A percentile compares a stretch with the other conserved stretches of the same genome.
These are phyloP conservation scores for Antarctomyces pellizariae DNA, from an alignment of 495 filamentous ascomycete species.

Conservation along the genomic window DNA sequence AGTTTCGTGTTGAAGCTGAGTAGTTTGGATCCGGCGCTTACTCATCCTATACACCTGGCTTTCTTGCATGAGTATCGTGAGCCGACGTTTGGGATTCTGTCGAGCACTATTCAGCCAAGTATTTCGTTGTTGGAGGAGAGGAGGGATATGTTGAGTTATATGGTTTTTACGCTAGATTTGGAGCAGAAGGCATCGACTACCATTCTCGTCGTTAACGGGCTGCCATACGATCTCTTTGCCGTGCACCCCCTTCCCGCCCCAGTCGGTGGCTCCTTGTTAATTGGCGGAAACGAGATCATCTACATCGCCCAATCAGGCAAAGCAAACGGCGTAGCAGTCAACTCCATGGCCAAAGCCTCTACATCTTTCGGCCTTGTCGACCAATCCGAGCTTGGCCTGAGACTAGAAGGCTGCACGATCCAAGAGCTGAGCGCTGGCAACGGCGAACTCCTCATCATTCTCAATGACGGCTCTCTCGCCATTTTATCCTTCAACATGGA, in stretches of 20 bases:
- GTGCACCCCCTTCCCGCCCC: constrained; percentile 67
- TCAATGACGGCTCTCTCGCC: constrained; percentile 51
- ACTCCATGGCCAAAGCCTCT: constrained; percentile 55
- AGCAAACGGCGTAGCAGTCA: constrained; percentile 82
- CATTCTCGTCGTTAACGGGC: constrained; percentile 56
- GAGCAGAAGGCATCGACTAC: constrained; percentile 86
- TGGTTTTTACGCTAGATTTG: constrained; percentile 85
- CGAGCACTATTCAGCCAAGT: constrained; percentile 46
- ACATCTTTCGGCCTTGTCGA: constrained; percentile 66
- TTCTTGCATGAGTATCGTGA: constrained; percentile 95
- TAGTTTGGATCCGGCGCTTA: constrained; percentile 62
- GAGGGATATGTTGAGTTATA: constrained; percentile 68
- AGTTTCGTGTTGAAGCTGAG: constrained; percentile 79
- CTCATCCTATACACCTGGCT: constrained; percentile 71
- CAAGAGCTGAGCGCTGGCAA: constrained; percentile 49
- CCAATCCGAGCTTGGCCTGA: constrained; percentile 59
- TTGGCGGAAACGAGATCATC: constrained; percentile 76
- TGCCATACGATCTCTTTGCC: constrained; percentile 77
- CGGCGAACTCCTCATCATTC: constrained; percentile 65
- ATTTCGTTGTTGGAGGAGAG: constrained; percentile 48
- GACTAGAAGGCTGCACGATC: constrained; percentile 60
- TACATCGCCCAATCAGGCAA: constrained; percentile 94
- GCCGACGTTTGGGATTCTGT: constrained; percentile 88
- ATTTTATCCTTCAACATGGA: constrained; percentile 69
- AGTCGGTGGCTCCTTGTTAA: constrained; percentile 66